Base-by-base conservation (phyloP, 73 alveolate species). In the Breviolum minutum region DNA sequence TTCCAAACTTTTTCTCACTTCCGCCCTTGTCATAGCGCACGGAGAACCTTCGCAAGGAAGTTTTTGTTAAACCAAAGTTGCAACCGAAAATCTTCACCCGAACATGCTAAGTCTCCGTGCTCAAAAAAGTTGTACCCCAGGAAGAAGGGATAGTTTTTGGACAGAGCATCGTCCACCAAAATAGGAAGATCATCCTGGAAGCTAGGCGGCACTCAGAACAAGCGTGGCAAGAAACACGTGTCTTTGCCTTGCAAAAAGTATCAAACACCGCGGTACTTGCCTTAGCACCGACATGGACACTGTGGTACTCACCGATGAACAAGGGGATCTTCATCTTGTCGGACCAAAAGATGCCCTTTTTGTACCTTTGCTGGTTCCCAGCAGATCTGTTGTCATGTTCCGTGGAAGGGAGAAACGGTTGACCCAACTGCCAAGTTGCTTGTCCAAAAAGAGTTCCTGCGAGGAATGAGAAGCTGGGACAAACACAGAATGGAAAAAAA, bases 251-350 rank as follows among this genome's bases (percentile, higher is more conserved):
- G 19, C 30, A 6, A 76, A 26, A 13, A 6, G 8, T 17, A 76
- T 76, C 5, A 13, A 85, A n/a, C 80, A 29, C 30, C 32, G 19
- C 27, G 62, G 76, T 22, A 6, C 94, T 32, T 0, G 66, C 96
- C 97, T 90, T 90, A 76, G 97, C 97, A 48, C 97, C 97, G 6
- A 90, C 97, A 26, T 90, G 97, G 10, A 90, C 97, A 63, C 97
- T 90, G 97, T 90, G 97, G 88, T 90, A 90, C 88, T 90, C 97
- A 29, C 97, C 97, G 54, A 90, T 90, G 97, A 90, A 90, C 77
- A 90, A 54, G 48, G 97, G 97, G 24, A 90, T 73, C 74, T 74
- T 73, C 74, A 90, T 90, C 97, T 90, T 32, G 32, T 63, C 82
- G 17, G 97, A 90, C 97, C 97, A 90, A 54, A 90, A 90, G 63